A percentile compares a stretch with the other conserved stretches of the same genome.
These are phyloP conservation scores for Epichloe bromicola DNA, from an alignment of 2,329 filamentous ascomycete species.

Conservation along the genomic window DNA sequence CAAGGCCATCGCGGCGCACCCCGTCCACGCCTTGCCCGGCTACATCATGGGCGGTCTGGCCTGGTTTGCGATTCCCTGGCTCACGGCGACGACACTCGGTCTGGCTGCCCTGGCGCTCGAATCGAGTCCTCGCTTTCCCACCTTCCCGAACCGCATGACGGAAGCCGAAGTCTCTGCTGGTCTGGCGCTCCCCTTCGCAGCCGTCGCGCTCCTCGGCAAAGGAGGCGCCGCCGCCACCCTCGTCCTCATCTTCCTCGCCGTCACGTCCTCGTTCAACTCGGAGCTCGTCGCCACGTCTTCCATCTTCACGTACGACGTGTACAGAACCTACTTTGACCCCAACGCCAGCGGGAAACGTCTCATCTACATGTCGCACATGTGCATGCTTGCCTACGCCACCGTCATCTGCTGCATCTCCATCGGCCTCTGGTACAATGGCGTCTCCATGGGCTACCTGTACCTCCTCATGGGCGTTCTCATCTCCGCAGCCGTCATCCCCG, in stretches of 20 bases:
- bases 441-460: constrained; percentile 82
- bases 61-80: constrained; percentile 91
- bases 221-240: constrained; percentile 69
- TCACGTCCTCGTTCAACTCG: constrained; percentile 70
- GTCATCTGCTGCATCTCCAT: constrained; percentile 69
- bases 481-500: constrained; percentile 70
- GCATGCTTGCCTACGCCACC: constrained; percentile 58
- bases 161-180: constrained; percentile 67
- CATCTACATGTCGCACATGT: constrained; percentile 65
- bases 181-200: constrained; percentile 72
- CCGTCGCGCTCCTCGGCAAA: constrained; percentile 69
- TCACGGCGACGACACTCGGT: constrained; percentile 80
- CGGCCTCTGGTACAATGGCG: constrained; percentile 58
- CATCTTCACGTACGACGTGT: constrained; percentile 78
- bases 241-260: constrained; percentile 79
- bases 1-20: constrained; percentile 81
- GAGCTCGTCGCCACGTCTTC: constrained; percentile 80
- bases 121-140: constrained; percentile 56
- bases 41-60: constrained; percentile 77
- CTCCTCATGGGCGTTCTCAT: constrained; percentile 89
- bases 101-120: constrained; percentile 71
- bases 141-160: constrained; percentile 58
- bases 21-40: constrained; percentile 73
- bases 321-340: constrained; percentile 77
- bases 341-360: constrained; percentile 59